phyloP scores from a whole-genome alignment of 225 moss, liverwort and hornwort species.

The Takakia lepidozioides region DNA sequence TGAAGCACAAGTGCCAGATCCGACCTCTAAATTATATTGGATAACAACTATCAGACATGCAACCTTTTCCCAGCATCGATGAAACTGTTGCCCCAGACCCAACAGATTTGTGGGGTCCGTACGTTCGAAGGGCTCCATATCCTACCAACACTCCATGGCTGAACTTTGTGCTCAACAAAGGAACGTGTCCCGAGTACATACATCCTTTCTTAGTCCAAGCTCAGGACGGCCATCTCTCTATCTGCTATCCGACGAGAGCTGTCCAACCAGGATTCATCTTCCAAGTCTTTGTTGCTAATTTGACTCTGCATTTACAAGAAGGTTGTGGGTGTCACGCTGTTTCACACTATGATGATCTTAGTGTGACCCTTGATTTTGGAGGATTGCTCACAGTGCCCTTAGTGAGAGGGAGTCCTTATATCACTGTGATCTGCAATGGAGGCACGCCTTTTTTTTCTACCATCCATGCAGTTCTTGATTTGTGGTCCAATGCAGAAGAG shows the following conservation, averaged over 20 bases:
- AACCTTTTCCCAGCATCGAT: conserved; percentile 62
- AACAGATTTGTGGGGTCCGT: conserved; percentile 40
- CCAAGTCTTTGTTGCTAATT: conserved; percentile 46
- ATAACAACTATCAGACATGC: too few relatives aligned
- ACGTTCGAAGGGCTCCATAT: conserved; percentile 39
- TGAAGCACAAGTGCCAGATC: too few relatives aligned
- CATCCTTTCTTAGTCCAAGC: conserved; percentile 82
- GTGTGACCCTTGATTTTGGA: conserved; percentile 69
- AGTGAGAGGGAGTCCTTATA: conserved; percentile 72
- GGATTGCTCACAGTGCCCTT: conserved; percentile 54
- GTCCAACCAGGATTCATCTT: conserved; percentile 52
- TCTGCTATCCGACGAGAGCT: conserved; percentile 57
- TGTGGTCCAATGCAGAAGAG: conserved; percentile 54
- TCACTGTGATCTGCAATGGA: conserved; percentile 52
- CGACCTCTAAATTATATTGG: too few relatives aligned
- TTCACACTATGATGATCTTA: conserved; percentile 66
- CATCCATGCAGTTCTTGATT: conserved; percentile 54
- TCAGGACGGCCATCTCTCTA: conserved; percentile 23
- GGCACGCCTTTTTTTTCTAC: conserved; percentile 64
- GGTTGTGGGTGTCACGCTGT: conserved; percentile 28
- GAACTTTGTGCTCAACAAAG: conserved; percentile 81
- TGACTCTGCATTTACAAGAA: conserved; percentile 48
- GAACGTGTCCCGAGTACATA: conserved; percentile 70
- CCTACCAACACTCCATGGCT: conserved; percentile 82
- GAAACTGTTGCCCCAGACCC: conserved; percentile 53